A percentile compares a stretch with the other conserved stretches of the same genome.
phyloP scores from a whole-genome alignment of 1,284 basidiomycete genomes.

The Boletus sp. region DNA sequence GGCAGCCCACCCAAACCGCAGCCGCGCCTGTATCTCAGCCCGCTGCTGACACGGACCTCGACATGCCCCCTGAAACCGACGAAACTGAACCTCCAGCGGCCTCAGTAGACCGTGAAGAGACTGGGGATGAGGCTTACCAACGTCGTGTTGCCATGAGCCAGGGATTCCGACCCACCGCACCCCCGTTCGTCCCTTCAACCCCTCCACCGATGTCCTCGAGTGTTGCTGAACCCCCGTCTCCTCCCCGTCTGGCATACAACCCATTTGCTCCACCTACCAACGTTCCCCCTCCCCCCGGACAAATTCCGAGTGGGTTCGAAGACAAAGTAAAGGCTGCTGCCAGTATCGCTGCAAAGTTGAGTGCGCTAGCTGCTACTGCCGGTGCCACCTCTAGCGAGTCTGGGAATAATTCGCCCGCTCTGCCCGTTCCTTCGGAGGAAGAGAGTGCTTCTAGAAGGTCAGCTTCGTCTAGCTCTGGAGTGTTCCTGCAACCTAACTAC shows the following conservation, averaged over 20 bases:
- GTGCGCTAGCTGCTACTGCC: slow-evolving; percentile 49
- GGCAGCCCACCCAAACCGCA: slow-evolving; percentile 23
- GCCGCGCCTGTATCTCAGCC: slow-evolving; percentile 4
- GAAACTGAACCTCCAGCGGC: slow-evolving; percentile 14
- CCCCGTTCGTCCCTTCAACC: slow-evolving; percentile 19
- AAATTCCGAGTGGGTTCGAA: slow-evolving; percentile 47
- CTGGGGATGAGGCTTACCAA: slow-evolving; percentile 70
- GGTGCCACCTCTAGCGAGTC: slow-evolving; percentile 23
- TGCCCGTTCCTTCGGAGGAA: slow-evolving; percentile 21
- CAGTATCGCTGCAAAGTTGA: slow-evolving; percentile 71
- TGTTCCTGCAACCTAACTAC: neutral
- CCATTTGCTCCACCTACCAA: slow-evolving; percentile 61
- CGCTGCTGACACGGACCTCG: slow-evolving; percentile 20
- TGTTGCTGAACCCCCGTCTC: slow-evolving; percentile 35
- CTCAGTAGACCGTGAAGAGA: slow-evolving; percentile 35
- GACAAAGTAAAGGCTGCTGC: slow-evolving; percentile 74
- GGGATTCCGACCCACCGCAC: slow-evolving; percentile 21
- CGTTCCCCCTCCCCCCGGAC: slow-evolving; percentile 51
- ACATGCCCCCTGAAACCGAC: slow-evolving; percentile 11
- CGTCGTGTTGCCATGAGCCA: slow-evolving; percentile 58
- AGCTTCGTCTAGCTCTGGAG: slow-evolving; percentile 9
- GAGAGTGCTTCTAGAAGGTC: slow-evolving; percentile 35
- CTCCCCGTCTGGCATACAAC: slow-evolving; percentile 55
- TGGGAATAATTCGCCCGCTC: slow-evolving; percentile 18
- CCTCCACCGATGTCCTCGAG: slow-evolving; percentile 17